Conservation (phyloP, 192 early-diverging fungal genomes). For the Haplosporangium gracile region DNA sequence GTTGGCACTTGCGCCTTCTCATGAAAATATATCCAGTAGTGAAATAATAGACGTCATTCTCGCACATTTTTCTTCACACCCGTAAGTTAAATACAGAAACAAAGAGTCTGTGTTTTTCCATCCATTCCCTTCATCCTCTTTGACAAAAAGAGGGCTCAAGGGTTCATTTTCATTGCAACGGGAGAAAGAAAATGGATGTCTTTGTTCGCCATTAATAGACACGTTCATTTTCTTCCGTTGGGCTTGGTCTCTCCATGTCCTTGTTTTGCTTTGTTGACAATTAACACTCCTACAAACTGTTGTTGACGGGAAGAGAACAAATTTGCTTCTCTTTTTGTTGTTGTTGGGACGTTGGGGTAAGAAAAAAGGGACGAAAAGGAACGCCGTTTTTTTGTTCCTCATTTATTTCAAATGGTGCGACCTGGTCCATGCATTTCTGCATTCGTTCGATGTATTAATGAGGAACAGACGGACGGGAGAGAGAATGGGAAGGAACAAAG, state of each 20-base stretch:
- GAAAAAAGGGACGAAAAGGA: neutral
- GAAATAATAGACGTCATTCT: neutral
- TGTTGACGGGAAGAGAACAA: neutral
- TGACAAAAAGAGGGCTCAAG: neutral
- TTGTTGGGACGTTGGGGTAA: neutral
- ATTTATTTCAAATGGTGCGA: neutral
- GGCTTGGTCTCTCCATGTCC: neutral
- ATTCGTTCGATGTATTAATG: neutral
- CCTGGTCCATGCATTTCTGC: constrained; percentile 5
- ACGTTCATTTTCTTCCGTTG: neutral
- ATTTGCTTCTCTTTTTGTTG: neutral
- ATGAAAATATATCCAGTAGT: neutral
- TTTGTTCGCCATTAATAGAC: neutral
- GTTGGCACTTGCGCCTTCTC: neutral
- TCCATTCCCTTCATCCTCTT: neutral
- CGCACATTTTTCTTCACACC: neutral
- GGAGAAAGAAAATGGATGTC: neutral
- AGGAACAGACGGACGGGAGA: neutral
- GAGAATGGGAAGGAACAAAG: neutral
- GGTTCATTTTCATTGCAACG: neutral
- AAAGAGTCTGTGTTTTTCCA: neutral
- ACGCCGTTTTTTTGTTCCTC: neutral
- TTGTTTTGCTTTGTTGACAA: neutral
- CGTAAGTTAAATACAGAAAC: neutral
- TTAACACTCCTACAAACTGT: neutral